Conservation (phyloP, 495 filamentous ascomycete genomes). For the Aspergillus avenaceus region DNA sequence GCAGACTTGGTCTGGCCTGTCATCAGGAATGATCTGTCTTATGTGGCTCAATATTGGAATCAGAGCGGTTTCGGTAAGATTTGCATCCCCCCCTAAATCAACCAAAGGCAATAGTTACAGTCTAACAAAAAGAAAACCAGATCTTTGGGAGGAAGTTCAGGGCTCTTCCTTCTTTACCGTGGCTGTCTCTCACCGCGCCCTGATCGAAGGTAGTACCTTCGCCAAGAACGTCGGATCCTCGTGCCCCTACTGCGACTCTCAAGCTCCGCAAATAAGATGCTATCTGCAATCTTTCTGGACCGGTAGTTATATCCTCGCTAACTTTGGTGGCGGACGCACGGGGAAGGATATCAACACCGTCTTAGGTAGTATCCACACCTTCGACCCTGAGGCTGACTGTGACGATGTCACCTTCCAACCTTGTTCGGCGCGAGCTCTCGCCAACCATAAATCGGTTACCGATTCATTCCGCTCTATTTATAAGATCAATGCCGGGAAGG, state of each 20-base stretch:
- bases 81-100: constrained; percentile 36
- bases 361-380: constrained; percentile 54
- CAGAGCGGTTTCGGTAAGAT: constrained; percentile 26
- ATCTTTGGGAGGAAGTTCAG: constrained; percentile 68
- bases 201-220: constrained; percentile 57
- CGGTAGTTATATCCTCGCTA: constrained; percentile 50
- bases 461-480: constrained; percentile 2
- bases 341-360: constrained; percentile 51
- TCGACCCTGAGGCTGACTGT: constrained; percentile 47
- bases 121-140: no score
- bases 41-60: constrained; percentile 68
- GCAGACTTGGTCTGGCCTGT: constrained; percentile 46
- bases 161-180: constrained; percentile 56
- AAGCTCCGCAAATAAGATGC: constrained; percentile 56
- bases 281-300: constrained; percentile 56
- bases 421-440: constrained; percentile 41
- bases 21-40: constrained; percentile 53
- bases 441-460: constrained; percentile 39
- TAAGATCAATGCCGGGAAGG: neutral
- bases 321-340: constrained; percentile 30
- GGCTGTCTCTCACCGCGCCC: constrained; percentile 49
- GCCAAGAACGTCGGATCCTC: constrained; percentile 38
- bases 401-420: constrained; percentile 45
- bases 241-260: constrained; percentile 44
- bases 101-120: no score